Evolutionary conservation across 257 asterid genomes (phyloP), one percentile per base, ranked within the genome.

Genomic region (Jacaranda mimosifolia): DNA sequence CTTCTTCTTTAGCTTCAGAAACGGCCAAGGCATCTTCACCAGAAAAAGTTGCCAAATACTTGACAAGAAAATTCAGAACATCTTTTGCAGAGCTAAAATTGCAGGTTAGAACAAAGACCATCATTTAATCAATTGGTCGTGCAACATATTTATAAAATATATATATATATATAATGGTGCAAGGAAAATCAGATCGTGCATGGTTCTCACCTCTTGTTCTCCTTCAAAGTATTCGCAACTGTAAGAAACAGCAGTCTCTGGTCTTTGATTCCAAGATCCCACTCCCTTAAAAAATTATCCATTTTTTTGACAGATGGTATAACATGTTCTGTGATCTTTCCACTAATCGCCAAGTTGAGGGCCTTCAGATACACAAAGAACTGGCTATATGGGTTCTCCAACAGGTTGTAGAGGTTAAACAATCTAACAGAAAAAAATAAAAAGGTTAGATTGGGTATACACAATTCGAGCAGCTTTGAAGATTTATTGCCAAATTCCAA

Each of bases 351-450:
- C 87, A 96, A 85, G 80, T 84, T 87, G 72, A 91, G 93, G 45
- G 97, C 87, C 84, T 87, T 87, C 91, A 87, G 81, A 85, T 89
- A 91, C 75, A 91, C 93, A 46, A 65, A 79, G 85, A 91, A 93
- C 64, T 91, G 93, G 91, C 99, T 91, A 74, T 89, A 90, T 32
- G 99, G 89, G 85, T 87, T 86, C 89, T 93, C 97, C 94, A 96
- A 71, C 36, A 93, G 86, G 81, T 96, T 96, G 88, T 90, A 96
- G 77, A 96, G 97, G 85, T 88, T 93, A 79, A 93, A 90, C 88
- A 96, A 82, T 81, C 99, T 96, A 64, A 91, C 82, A 76, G 89
- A 46, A 26, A 26, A 26, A 26, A 26, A 86, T 72, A 51, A 94
- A 90, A 45, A 66, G 9, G 70, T 83, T 63, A 86, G 77, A 73